Evolutionary conservation across 495 filamentous ascomycete species (phyloP).

Genomic region (Entonaema liquescens): DNA sequence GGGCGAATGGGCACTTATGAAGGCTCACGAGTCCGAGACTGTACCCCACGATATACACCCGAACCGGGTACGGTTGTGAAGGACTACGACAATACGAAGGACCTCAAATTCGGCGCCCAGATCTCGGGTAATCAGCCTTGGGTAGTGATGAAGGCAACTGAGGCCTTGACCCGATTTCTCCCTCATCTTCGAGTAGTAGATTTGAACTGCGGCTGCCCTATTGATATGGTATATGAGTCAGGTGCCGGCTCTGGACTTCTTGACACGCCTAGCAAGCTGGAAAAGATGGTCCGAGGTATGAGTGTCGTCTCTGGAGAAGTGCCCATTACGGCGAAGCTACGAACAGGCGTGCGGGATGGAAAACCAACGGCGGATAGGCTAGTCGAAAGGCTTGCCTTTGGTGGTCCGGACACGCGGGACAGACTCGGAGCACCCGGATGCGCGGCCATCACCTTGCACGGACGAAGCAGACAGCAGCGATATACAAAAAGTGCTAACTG

Average conservation of each 20-base stretch:
- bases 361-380: slow-evolving; percentile 82
- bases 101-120: slow-evolving; percentile 89
- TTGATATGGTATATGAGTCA: slow-evolving; percentile 86
- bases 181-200: slow-evolving; percentile 89
- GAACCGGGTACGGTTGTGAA: slow-evolving; percentile 62
- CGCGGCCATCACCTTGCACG: slow-evolving; percentile 93
- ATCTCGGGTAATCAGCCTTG: slow-evolving; percentile 90
- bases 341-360: slow-evolving; percentile 86
- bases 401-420: slow-evolving; percentile 70
- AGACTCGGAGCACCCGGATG: slow-evolving; percentile 76
- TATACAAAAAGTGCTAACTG: slow-evolving; percentile 92
- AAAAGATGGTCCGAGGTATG: slow-evolving; percentile 94
- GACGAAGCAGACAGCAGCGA: slow-evolving; percentile 89
- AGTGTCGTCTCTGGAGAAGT: slow-evolving; percentile 86
- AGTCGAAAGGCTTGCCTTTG: slow-evolving; percentile 82
- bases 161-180: slow-evolving; percentile 76
- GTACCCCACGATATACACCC: slow-evolving; percentile 66
- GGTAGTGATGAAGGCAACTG: slow-evolving; percentile 84
- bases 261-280: slow-evolving; percentile 80
- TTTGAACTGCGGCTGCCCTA: slow-evolving; percentile 95
- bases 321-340: slow-evolving; percentile 92
- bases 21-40: slow-evolving; percentile 83
- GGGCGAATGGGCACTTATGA: slow-evolving; percentile 93
- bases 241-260: slow-evolving; percentile 96
- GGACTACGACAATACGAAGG: slow-evolving; percentile 81